Evolutionary conservation across 148 eudicot genomes (phyloP).

Genomic region (Arbutus unedo): DNA sequence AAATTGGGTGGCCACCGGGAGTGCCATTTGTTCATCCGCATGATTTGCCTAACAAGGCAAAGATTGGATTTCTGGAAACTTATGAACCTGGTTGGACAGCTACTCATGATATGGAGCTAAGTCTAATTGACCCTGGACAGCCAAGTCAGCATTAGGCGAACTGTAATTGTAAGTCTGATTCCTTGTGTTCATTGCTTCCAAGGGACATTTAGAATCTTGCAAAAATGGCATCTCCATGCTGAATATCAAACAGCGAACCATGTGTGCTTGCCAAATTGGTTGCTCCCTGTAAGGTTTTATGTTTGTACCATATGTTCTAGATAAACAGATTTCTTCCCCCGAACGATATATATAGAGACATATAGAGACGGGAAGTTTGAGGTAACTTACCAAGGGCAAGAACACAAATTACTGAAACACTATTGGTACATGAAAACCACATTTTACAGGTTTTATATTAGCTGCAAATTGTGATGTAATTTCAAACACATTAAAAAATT

Average conservation of each 20-base stretch:
- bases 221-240: not conserved
- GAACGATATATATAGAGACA: too few relatives aligned
- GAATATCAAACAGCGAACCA: not conserved
- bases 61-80: conserved; percentile 92
- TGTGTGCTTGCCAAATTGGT: not conserved
- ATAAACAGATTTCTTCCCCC: not conserved
- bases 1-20: conserved; percentile 96
- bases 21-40: conserved; percentile 99
- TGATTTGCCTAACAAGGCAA: conserved; percentile 98
- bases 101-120: conserved; percentile 83
- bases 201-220: not conserved
- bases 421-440: not conserved
- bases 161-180: conserved; percentile 39
- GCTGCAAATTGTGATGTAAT: not conserved
- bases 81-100: conserved; percentile 99
- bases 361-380: not conserved
- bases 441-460: not conserved
- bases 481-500: not conserved
- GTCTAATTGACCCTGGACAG: conserved; percentile 73
- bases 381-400: not conserved
- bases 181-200: conserved; percentile 7
- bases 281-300: not conserved
- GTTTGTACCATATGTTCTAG: not conserved
- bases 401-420: not conserved
- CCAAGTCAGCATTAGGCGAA: conserved; percentile 51